Percentiles rank a stretch among this genome's conserved stretches.
Evolutionary conservation across 2,329 filamentous ascomycete genomes (phyloP).

Genomic region (Sporothrix brasiliensis): DNA sequence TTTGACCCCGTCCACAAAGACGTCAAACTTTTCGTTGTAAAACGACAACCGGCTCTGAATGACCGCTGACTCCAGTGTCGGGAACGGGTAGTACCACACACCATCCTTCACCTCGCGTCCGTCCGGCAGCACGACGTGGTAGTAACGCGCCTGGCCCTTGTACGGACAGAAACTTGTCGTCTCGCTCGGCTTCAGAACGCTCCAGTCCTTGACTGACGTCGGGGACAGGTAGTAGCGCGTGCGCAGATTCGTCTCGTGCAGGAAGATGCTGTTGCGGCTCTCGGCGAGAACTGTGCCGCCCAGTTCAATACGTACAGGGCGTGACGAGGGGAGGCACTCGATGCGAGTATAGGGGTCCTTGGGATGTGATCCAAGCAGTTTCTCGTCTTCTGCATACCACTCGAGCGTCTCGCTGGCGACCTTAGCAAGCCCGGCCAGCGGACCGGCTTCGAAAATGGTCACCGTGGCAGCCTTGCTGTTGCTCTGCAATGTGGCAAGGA

Average conservation of each 20-base stretch:
- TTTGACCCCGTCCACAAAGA: slow-evolving; percentile 56
- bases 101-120: slow-evolving; percentile 44
- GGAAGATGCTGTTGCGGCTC: slow-evolving; percentile 52
- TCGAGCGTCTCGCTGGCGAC: slow-evolving; percentile 35
- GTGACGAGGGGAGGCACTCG: slow-evolving; percentile 60
- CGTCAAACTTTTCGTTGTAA: slow-evolving; percentile 69
- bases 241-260: slow-evolving; percentile 64
- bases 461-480: slow-evolving; percentile 37
- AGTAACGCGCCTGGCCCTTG: slow-evolving; percentile 67
- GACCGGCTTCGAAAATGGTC: slow-evolving; percentile 32
- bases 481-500: slow-evolving; percentile 35
- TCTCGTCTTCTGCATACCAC: slow-evolving; percentile 48
- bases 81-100: slow-evolving; percentile 63
- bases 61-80: slow-evolving; percentile 58
- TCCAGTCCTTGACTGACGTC: slow-evolving; percentile 50
- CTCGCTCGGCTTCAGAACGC: slow-evolving; percentile 52
- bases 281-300: slow-evolving; percentile 53
- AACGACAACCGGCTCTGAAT: slow-evolving; percentile 61
- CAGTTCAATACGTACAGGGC: slow-evolving; percentile 55
- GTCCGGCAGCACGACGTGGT: slow-evolving; percentile 54
- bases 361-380: slow-evolving; percentile 53
- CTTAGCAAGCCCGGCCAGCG: slow-evolving; percentile 37
- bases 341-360: slow-evolving; percentile 69
- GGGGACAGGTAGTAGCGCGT: slow-evolving; percentile 62
- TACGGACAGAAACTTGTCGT: slow-evolving; percentile 66